Evolutionary conservation across 192 early-diverging fungal species (phyloP).

Genomic region (Umbelopsis ramanniana): DNA sequence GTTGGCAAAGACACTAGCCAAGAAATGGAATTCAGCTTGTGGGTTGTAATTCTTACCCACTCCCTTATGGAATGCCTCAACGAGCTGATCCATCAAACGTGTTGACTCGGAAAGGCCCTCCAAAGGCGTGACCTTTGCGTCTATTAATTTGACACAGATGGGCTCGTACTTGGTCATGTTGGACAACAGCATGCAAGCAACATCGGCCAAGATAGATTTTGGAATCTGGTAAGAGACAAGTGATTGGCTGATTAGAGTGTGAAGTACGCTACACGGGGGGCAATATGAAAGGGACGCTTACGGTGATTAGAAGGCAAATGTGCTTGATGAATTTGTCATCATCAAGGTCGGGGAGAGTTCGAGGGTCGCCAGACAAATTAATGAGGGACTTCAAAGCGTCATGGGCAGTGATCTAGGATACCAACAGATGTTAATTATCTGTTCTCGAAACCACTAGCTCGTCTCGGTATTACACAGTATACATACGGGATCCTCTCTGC

Average conservation of each 20-base stretch:
- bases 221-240: conserved; percentile 50
- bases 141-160: conserved; percentile 61
- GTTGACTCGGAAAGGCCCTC: conserved; percentile 48
- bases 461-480: too few species aligned
- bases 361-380: conserved; percentile 77
- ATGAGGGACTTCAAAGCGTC: conserved; percentile 82
- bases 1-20: conserved; percentile 94
- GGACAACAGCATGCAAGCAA: conserved; percentile 89
- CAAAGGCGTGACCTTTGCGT: conserved; percentile 37
- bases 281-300: conserved; percentile 35
- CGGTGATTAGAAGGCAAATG: conserved; percentile 71
- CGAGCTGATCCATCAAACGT: conserved; percentile 78
- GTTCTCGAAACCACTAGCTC: background rate
- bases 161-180: conserved; percentile 82
- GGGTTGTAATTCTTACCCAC: conserved; percentile 80
- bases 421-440: background rate
- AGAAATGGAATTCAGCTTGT: conserved; percentile 78
- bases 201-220: conserved; percentile 73
- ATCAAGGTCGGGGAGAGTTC: conserved; percentile 66
- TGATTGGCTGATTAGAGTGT: background rate
- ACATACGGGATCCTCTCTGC: conserved; percentile 70
- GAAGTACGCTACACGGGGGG: background rate
- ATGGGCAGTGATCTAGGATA: conserved; percentile 74
- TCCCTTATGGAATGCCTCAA: conserved; percentile 88
- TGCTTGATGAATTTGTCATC: conserved; percentile 73